Base-by-base conservation (phyloP, 768 basidiomycete genomes). In the Gelatoporia subvermispora region DNA sequence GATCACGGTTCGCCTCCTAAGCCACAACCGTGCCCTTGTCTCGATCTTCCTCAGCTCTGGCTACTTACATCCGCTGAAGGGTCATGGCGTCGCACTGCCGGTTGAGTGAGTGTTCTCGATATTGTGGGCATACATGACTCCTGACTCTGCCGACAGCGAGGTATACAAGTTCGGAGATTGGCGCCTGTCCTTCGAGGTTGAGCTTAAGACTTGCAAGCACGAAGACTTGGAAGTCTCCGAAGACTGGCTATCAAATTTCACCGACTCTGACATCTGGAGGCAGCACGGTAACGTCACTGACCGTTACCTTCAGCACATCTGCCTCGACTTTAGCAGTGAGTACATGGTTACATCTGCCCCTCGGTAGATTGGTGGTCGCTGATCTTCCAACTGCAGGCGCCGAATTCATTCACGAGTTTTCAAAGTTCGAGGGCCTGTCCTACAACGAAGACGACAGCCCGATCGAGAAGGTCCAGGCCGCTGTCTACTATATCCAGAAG, bases 121-220 rank as follows among this genome's bases (percentile, higher is more conserved):
- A n/a, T n/a, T n/a, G n/a, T n/a, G n/a, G n/a, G n/a, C n/a, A n/a
- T n/a, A n/a, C n/a, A n/a, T n/a, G n/a, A n/a, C n/a, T n/a, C n/a
- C 18, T 28, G 13, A 18, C 22, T 8, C 16, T 4, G 20, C 7
- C 38, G 58, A 57, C 45, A 48, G 52, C 35, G 51, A 52, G 24
- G 18, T 43, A 21, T 49, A 59, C 51, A 49, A 55, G 18, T 59
- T 66, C 53, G 50, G 49, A 3, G 49, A 58, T n/a, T 63, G 62
- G 58, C 48, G 56, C 8, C 52, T 65, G 16, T 62, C 63, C 4
- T 66, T 65, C 54, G 63, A 63, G 44, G 62, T 66, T 24, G 53
- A 52, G 10, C 36, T 66, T 13, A 61, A 60, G 53, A 49, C 56
- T 34, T 47, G 53, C 37, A 49, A 51, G 1, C 50, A 56, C 40